Evolutionary conservation across 768 basidiomycete genomes (phyloP).

Genomic region (Pleurotus platypus): DNA sequence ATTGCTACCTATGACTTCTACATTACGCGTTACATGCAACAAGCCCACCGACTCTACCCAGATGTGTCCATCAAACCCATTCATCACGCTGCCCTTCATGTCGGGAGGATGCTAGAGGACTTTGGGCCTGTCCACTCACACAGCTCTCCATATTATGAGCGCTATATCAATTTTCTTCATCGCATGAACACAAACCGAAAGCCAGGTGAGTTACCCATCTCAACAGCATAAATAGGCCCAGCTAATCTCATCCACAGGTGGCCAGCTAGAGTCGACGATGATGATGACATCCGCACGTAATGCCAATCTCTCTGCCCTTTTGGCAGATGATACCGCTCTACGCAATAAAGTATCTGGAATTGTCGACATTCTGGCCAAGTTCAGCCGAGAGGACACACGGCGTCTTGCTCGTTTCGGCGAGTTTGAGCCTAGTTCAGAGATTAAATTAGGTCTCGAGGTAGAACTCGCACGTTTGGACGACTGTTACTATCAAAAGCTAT

Average conservation of each 20-base stretch:
- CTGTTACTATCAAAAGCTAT: neutral
- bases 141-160: slow-evolving; percentile 24
- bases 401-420: slow-evolving; percentile 8
- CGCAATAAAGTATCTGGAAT: slow-evolving; percentile 7
- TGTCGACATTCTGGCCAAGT: slow-evolving; percentile 8
- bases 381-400: slow-evolving; percentile 13
- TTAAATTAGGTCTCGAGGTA: neutral
- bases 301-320: too few species aligned
- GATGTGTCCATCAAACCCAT: slow-evolving; percentile 14
- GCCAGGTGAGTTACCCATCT: slow-evolving; percentile 10
- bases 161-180: slow-evolving; percentile 22
- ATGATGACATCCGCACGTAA: too few species aligned
- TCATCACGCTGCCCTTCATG: slow-evolving; percentile 21
- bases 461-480: neutral
- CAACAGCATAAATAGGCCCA: neutral
- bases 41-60: slow-evolving; percentile 13
- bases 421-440: slow-evolving; percentile 6
- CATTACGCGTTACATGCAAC: slow-evolving; percentile 16
- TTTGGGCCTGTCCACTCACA: slow-evolving; percentile 25
- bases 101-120: slow-evolving; percentile 13
- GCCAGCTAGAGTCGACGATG: slow-evolving; percentile 3
- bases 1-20: slow-evolving; percentile 16
- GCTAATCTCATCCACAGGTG: slow-evolving; percentile 1
- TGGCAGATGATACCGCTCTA: too few species aligned
- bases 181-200: slow-evolving; percentile 19